phyloP scores from a whole-genome alignment of 2,329 filamentous ascomycete species.

The Botrytis pseudocinerea region DNA sequence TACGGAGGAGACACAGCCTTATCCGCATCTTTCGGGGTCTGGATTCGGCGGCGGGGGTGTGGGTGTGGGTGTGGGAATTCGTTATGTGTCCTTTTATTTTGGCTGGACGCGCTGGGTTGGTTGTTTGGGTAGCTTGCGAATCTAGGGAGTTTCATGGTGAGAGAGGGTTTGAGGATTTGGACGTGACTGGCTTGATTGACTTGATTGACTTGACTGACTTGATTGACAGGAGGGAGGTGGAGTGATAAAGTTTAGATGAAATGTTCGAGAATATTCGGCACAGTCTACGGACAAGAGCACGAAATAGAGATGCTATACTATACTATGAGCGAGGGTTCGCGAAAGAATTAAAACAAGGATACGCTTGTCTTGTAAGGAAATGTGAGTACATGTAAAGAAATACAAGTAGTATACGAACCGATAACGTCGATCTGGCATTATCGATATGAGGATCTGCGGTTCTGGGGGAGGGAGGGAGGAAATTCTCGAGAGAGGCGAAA shows the following conservation, averaged over 20 bases:
- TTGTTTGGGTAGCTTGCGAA: not conserved
- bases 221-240: not conserved
- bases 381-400: too few relatives aligned
- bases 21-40: not conserved
- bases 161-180: not conserved
- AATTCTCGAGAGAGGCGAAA: not conserved
- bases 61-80: too few relatives aligned
- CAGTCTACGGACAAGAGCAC: too few relatives aligned
- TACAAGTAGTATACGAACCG: not conserved
- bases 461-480: conserved; percentile 6
- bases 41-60: too few relatives aligned
- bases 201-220: not conserved
- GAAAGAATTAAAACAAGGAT: not conserved
- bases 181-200: too few relatives aligned
- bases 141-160: not conserved
- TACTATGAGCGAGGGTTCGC: not conserved
- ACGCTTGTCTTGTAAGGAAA: not conserved
- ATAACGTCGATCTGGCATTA: not conserved
- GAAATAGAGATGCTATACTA: not conserved
- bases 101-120: not conserved
- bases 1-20: not conserved
- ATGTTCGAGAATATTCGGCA: not conserved
- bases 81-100: too few relatives aligned
- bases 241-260: not conserved
- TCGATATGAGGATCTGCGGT: conserved; percentile 9